These are phyloP conservation scores for Plasmodium relictum DNA, from an alignment of 169 alveolate genomes.

Conservation along the genomic window DNA sequence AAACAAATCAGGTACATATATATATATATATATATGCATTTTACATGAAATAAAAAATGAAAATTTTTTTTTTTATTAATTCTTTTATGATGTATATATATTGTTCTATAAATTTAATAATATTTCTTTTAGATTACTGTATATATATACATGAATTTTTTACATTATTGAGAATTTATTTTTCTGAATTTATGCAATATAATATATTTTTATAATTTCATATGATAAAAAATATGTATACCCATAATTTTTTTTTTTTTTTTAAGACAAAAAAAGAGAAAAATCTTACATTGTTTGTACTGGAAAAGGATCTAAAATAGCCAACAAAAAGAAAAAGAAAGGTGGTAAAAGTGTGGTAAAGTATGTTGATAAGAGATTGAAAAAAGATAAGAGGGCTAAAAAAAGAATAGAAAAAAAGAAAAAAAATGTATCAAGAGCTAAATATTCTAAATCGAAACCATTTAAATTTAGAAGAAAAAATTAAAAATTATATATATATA, in stretches of 20 bases:
- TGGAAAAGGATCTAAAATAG: conserved; percentile 86
- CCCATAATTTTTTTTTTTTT: neutral
- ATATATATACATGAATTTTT: neutral
- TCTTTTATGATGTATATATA: neutral
- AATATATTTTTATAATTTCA: neutral
- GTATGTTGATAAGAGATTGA: conserved; percentile 96
- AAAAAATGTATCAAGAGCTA: conserved; percentile 72
- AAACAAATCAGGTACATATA: conserved; percentile 86
- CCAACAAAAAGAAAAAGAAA: conserved; percentile 87
- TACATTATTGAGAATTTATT: neutral
- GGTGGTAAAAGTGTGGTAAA: conserved; percentile 88
- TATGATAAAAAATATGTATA: neutral
- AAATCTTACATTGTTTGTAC: conserved; percentile 91
- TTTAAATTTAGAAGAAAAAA: conserved; percentile 45
- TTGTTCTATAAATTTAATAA: neutral
- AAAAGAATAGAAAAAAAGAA: conserved; percentile 82
- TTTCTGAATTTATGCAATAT: neutral
- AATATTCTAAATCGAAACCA: conserved; percentile 69
- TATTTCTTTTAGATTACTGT: neutral
- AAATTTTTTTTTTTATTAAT: neutral
- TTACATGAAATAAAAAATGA: neutral
- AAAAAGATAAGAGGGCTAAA: conserved; percentile 94
- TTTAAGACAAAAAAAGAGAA: conserved; percentile 74
- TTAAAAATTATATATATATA: neutral
- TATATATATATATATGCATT: conserved; percentile 54